Conservation (phyloP, 78 protist genomes). For the Dictyostelium firmibasis region DNA sequence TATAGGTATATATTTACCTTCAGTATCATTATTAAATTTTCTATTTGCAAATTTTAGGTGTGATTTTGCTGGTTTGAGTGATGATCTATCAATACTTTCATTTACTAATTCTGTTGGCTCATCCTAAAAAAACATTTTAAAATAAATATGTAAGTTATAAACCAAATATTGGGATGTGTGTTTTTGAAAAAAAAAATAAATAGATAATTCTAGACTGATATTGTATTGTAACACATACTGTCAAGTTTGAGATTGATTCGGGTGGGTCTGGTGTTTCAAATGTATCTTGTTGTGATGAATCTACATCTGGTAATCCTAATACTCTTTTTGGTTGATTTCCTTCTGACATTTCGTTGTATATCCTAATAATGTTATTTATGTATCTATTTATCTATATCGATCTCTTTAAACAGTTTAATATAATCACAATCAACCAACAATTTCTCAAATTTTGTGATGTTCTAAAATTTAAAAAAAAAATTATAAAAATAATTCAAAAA, state of each 20-base stretch:
- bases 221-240: no score
- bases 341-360: not conserved
- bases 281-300: slow-evolving; percentile 49
- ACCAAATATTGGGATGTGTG: no score
- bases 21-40: slow-evolving; percentile 13
- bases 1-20: no score
- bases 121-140: not conserved
- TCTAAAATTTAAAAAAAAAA: not conserved
- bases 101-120: slow-evolving; percentile 30
- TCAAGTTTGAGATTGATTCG: not conserved
- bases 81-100: slow-evolving; percentile 53
- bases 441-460: not conserved
- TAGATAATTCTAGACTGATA: not conserved
- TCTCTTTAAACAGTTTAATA: no score
- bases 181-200: no score
- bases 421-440: not conserved
- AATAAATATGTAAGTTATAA: no score
- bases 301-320: slow-evolving; percentile 23
- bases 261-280: slow-evolving; percentile 69
- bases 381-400: not conserved
- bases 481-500: not conserved
- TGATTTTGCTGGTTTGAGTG: slow-evolving; percentile 40
- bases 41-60: slow-evolving; percentile 30
- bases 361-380: not conserved
- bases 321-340: slow-evolving; percentile 19